A percentile compares a stretch with the other conserved stretches of the same genome.
These are phyloP conservation scores for Alternaria incomplexa DNA, from an alignment of 2,329 filamentous ascomycete genomes.

Conservation along the genomic window DNA sequence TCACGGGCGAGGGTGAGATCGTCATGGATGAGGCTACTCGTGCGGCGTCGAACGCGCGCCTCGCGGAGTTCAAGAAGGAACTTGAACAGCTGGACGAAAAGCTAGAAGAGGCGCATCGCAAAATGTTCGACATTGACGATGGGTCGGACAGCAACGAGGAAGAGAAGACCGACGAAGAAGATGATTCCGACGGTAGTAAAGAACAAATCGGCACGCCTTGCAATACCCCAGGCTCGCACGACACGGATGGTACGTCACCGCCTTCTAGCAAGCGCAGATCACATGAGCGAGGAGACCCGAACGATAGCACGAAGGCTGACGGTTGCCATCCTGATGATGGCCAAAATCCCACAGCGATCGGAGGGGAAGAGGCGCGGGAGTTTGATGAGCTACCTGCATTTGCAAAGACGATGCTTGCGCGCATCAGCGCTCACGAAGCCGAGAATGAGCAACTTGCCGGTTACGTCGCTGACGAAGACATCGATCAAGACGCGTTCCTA, in stretches of 20 bases:
- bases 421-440: background rate
- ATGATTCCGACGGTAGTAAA: background rate
- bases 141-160: background rate
- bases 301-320: background rate
- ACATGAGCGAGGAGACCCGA: background rate
- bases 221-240: background rate
- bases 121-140: background rate
- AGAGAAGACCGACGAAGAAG: background rate
- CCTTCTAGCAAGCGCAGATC: background rate
- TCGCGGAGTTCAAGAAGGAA: background rate
- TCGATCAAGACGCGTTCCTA: background rate
- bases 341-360: background rate
- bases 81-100: background rate
- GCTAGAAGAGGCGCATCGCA: background rate
- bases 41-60: background rate
- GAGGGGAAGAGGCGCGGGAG: background rate
- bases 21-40: background rate
- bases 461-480: background rate
- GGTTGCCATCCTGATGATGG: background rate
- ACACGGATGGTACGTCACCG: background rate
- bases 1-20: background rate
- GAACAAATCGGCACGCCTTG: background rate
- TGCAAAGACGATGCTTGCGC: background rate
- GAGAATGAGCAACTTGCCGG: background rate
- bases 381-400: background rate